Percentiles rank a stretch among this genome's conserved stretches.
Conservation (phyloP, 306 rosid species). For the Pterocarpus macrocarpus region DNA sequence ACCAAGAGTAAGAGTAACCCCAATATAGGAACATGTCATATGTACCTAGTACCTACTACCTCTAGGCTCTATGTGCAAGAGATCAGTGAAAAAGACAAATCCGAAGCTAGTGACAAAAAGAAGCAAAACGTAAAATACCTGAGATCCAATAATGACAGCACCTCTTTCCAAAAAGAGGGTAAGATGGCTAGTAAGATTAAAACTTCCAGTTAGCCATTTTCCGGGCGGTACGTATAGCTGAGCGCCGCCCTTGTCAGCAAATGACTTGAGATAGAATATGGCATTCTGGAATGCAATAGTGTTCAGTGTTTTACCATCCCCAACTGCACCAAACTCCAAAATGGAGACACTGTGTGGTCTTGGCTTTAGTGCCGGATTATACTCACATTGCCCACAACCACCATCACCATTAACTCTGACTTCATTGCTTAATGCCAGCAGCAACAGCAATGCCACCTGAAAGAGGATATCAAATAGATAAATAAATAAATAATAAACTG, state of each 20-base stretch:
- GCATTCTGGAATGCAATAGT: conserved; percentile 97
- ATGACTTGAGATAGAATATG: conserved; percentile 92
- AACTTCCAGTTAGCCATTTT: conserved; percentile 88
- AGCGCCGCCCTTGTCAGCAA: conserved; percentile 98
- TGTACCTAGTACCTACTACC: background rate
- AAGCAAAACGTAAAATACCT: conserved; percentile 62
- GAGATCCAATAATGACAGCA: conserved; percentile 90
- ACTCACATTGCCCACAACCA: conserved; percentile 64
- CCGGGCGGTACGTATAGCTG: conserved; percentile 96
- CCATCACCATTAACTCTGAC: conserved; percentile 57
- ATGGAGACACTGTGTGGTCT: conserved; percentile 96
- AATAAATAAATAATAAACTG: conserved; percentile 15
- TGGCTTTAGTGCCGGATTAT: conserved; percentile 59
- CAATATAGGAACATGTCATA: background rate
- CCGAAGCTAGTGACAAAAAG: conserved; percentile 28
- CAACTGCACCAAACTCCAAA: conserved; percentile 95
- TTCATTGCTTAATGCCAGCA: conserved; percentile 79
- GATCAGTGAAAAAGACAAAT: conserved; percentile 4
- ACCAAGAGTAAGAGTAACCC: background rate
- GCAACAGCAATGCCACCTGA: conserved; percentile 83
- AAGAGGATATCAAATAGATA: background rate
- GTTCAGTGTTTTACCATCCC: conserved; percentile 94
- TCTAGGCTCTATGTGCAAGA: background rate
- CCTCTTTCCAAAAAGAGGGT: conserved; percentile 92
- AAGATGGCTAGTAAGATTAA: conserved; percentile 94